Percentiles rank a stretch among this genome's conserved stretches.
These are phyloP conservation scores for Xylaria flabelliformis DNA, from an alignment of 495 filamentous ascomycete genomes.

Conservation along the genomic window DNA sequence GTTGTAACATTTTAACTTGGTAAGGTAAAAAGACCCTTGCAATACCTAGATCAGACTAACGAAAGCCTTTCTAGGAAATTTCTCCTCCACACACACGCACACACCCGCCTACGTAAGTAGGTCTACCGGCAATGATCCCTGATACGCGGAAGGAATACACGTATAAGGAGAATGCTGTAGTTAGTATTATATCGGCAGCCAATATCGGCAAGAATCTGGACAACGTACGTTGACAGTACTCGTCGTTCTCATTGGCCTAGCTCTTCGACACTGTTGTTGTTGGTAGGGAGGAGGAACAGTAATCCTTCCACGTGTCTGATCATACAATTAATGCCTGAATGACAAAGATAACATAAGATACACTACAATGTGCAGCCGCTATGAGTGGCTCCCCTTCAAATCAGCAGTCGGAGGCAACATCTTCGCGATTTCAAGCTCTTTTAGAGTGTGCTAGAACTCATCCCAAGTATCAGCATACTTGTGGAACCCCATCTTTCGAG, in stretches of 20 bases:
- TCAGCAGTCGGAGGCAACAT: slow-evolving; percentile 36
- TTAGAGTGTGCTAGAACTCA: slow-evolving; percentile 53
- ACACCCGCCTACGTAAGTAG: not conserved
- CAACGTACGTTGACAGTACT: not conserved
- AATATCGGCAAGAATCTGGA: not conserved
- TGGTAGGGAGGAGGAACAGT: slow-evolving; percentile 13
- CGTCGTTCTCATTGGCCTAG: not conserved
- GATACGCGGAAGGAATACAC: not conserved
- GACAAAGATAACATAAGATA: not conserved
- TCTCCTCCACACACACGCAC: not conserved
- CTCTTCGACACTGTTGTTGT: not conserved
- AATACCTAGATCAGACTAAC: no score
- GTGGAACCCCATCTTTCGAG: slow-evolving; percentile 57
- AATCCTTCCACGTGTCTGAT: slow-evolving; percentile 6
- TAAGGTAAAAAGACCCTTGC: no score
- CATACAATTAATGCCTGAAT: not conserved
- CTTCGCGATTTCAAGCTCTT: slow-evolving; percentile 50
- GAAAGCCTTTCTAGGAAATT: not conserved
- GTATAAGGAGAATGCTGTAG: not conserved
- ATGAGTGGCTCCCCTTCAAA: slow-evolving; percentile 1
- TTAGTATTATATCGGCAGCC: not conserved
- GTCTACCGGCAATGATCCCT: not conserved
- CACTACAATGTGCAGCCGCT: not conserved
- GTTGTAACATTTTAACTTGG: no score
- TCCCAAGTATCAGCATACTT: slow-evolving; percentile 62